Conservation (phyloP, 257 asterid species). For the Eustoma russellianum region DNA sequence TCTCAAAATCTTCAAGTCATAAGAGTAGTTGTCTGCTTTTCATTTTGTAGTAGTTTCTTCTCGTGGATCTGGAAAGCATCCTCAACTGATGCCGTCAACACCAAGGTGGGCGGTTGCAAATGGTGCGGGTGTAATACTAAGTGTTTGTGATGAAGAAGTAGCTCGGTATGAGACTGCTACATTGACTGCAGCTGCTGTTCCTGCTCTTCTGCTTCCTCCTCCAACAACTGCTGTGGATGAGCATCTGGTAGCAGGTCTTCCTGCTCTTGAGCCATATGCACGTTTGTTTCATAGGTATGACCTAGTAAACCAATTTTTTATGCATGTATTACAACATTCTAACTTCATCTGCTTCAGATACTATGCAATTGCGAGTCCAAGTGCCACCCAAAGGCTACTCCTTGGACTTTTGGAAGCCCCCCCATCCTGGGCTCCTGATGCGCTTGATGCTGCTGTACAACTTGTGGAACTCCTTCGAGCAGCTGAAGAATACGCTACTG, state of each 20-base stretch:
- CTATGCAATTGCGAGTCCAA: conserved; percentile 96
- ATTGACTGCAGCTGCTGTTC: conserved; percentile 95
- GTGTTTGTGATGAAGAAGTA: conserved; percentile 99
- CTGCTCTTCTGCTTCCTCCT: conserved; percentile 98
- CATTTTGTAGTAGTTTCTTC: conserved; percentile 56
- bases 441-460: conserved; percentile 98
- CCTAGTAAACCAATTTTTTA: conserved; percentile 8
- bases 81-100: conserved; percentile 90
- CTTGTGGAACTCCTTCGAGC: conserved; percentile 98
- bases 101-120: conserved; percentile 99
- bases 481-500: conserved; percentile 95
- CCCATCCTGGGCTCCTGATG: conserved; percentile 99
- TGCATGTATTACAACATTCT: background rate
- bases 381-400: conserved; percentile 98
- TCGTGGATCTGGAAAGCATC: conserved; percentile 99
- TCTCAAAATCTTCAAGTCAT: no score
- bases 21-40: background rate
- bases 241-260: conserved; percentile 98
- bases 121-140: conserved; percentile 98
- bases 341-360: conserved; percentile 42
- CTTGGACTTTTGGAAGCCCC: conserved; percentile 99
- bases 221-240: conserved; percentile 98
- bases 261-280: conserved; percentile 99
- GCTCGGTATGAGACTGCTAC: conserved; percentile 96
- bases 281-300: conserved; percentile 82